Conservation (phyloP, 768 basidiomycete species). For the Leccinum obscurum region DNA sequence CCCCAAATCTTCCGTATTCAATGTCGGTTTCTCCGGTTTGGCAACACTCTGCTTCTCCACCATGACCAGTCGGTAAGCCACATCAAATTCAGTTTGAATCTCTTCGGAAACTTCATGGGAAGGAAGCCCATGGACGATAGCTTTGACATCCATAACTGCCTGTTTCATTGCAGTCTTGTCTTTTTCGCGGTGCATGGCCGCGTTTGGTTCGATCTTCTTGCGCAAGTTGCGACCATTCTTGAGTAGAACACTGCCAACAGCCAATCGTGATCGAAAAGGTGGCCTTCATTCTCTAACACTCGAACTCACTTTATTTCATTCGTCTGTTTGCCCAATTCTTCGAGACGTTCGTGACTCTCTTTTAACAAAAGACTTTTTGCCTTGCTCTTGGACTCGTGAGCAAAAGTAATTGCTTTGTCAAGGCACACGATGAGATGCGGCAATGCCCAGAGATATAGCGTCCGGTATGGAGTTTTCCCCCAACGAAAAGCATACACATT, state of each 20-base stretch:
- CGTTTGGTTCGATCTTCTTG: constrained; percentile 33
- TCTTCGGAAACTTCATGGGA: constrained; percentile 9
- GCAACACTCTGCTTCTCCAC: constrained; percentile 6
- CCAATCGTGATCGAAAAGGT: background rate
- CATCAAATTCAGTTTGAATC: constrained; percentile 25
- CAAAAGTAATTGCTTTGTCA: constrained; percentile 31
- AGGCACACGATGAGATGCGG: constrained; percentile 44
- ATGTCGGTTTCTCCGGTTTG: constrained; percentile 19
- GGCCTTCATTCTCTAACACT: background rate
- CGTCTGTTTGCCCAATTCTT: constrained; percentile 31
- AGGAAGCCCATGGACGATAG: constrained; percentile 30
- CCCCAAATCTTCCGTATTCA: constrained; percentile 28
- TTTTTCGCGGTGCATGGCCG: constrained; percentile 28
- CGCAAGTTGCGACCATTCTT: constrained; percentile 30
- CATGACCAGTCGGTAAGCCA: constrained; percentile 38
- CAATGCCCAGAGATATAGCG: constrained; percentile 38
- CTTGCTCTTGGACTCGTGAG: constrained; percentile 31
- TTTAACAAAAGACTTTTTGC: constrained; percentile 31
- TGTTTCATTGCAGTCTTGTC: constrained; percentile 29
- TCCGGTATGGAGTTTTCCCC: constrained; percentile 34
- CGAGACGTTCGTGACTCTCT: constrained; percentile 37
- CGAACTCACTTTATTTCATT: constrained; percentile 36
- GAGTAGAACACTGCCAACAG: constrained; percentile 24
- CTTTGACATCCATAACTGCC: constrained; percentile 27
- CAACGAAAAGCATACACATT: constrained; percentile 30